Evolutionary conservation across 192 early-diverging fungal genomes (phyloP), one percentile per base, ranked within the genome.

Genomic region (Backusella liffmaniae): DNA sequence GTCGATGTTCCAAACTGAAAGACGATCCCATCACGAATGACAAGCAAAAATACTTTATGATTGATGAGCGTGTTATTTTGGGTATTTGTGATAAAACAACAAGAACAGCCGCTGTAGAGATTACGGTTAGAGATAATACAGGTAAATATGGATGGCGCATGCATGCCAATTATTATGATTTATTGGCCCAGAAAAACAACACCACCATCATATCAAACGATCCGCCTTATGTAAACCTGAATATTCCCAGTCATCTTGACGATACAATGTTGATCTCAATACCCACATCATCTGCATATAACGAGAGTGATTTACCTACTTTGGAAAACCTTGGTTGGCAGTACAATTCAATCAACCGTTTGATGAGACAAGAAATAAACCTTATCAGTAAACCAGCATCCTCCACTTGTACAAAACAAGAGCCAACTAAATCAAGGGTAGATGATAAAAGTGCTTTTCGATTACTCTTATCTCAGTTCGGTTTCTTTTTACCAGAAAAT

Each of bases 111-210:
- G 77, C 84, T 72, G 72, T 92, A 66, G 85, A 87, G 4, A 67
- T 90, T 2, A 84, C 91, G 0, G 72, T 93, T 46, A 83, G 94
- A 49, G 92, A 95, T 73, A 77, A 88, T 8, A 90, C 83, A 15
- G 94, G 94, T 32, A 90, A 86, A 74, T 91, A 91, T 73, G 87
- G 88, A 0, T 95, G 92, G 92, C 83, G 83, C 34, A 78, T 84
- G n/a, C 75, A 80, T 36, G 78, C 91, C 15, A 70, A 82, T 67
- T 93, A 92, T 77, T 73, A 78, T 16, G 81, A 88, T 46, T 29
- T 18, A 12, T 39, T 39, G 10, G 5, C n/a, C 75, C 46, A 6
- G 36, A 39, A 23, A 16, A 7, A 66, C 21, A 37, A 36, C 6
- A 15, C 15, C 2, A 2, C 5, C 13, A 37, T 18, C 26, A 21